Evolutionary conservation across 768 basidiomycete genomes (phyloP), one percentile per base, ranked within the genome.

Genomic region (Filobasidium floriforme): DNA sequence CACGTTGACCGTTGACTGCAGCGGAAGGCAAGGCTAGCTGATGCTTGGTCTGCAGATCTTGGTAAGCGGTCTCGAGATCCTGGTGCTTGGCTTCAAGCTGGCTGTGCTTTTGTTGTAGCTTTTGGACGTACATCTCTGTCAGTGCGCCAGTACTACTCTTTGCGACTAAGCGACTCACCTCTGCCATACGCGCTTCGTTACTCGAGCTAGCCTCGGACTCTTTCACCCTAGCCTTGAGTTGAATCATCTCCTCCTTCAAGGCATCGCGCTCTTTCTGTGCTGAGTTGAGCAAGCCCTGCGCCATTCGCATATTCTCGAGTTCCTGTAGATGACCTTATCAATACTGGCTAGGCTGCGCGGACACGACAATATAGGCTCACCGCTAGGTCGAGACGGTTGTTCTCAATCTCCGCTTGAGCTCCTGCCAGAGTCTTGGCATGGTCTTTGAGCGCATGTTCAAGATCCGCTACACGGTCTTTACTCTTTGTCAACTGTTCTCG

Each of bases 391-490:
- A 84, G 79, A 62, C 93, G 86, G 72, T 80, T 80, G 67, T 78
- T 76, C 80, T 99, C 94, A 14, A 97, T 88, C 77, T 99, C 94
- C 15, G 89, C 89, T 63, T 89, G 81, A 6, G 92, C 89, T 71
- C 88, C 88, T 77, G 98, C 93, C 11, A 98, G 82, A 0, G 93
- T 90, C 54, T 85, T 82, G 1, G 87, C 87, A 70, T 88, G 90
- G 80, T 97, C 92, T 69, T 88, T 82, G 46, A 98, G 80, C 1
- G 94, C 94, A 71, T 88, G 89, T 76, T 94, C 92, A 24, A 92
- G 83, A 75, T 99, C 94, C 66, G 87, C 87, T 0, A 90, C 82
- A 32, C 91, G 83, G 37, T 79, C 76, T 66, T 87, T 84, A 0
- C 87, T 85, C 72, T 69, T 70, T 15, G 28, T 41, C 1, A 62